These are phyloP conservation scores for Saccharomycopsis synnaedendra DNA, from an alignment of 805 yeast species.

Conservation along the genomic window DNA sequence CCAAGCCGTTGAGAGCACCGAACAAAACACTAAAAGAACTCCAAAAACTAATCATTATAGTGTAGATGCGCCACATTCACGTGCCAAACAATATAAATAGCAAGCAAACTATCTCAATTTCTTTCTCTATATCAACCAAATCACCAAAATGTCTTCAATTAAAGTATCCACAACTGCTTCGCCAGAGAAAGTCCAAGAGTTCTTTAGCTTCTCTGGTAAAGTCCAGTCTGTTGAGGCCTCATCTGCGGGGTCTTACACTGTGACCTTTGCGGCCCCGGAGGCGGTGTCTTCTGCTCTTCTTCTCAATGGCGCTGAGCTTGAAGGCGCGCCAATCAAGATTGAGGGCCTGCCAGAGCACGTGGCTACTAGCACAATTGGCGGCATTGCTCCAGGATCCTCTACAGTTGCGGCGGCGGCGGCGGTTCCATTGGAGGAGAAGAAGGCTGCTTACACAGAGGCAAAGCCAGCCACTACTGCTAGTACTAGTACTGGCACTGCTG, in stretches of 20 bases:
- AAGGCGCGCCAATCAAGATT: constrained; percentile 36
- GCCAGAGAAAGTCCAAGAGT: constrained; percentile 43
- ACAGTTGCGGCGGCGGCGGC: constrained; percentile 16
- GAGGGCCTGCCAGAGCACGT: constrained; percentile 16
- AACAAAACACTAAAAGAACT: too few species aligned
- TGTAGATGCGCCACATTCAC: too few species aligned
- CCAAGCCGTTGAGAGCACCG: too few species aligned
- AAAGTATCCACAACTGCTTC: constrained; percentile 41
- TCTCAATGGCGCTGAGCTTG: constrained; percentile 64
- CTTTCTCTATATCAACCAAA: too few species aligned
- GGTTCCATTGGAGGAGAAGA: constrained; percentile 14
- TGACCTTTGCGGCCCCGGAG: constrained; percentile 42
- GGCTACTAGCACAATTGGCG: constrained; percentile 3
- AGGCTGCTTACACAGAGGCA: constrained; percentile 16
- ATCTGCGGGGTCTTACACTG: constrained; percentile 28
- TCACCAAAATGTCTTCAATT: constrained; percentile 28
- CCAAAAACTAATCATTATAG: too few species aligned
- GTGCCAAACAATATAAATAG: too few species aligned
- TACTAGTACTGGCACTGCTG: constrained; percentile 14
- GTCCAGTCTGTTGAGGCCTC: constrained; percentile 21
- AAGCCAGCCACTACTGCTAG: constrained; percentile 6
- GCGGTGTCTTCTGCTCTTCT: constrained; percentile 65
- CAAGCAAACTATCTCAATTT: too few species aligned
- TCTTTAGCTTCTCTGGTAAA: constrained; percentile 68
- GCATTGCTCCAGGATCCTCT: constrained; percentile 15